Percentiles rank a stretch among this genome's conserved stretches.
These are phyloP conservation scores for Russula brevipes DNA, from an alignment of 768 basidiomycete genomes.

Conservation along the genomic window DNA sequence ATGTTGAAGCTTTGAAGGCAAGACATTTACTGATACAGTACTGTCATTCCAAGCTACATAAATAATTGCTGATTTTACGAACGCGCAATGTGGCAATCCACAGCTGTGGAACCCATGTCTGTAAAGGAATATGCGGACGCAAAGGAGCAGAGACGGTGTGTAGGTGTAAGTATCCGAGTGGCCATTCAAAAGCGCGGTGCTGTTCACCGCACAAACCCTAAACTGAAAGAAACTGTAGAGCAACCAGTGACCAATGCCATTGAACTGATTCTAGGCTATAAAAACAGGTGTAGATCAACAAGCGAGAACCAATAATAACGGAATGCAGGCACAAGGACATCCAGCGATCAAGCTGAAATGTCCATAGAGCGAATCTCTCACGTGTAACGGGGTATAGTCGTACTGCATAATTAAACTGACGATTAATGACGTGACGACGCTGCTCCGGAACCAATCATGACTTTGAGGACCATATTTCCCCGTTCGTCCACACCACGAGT, in stretches of 20 bases:
- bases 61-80: background rate
- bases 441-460: conserved; percentile 57
- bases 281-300: conserved; percentile 11
- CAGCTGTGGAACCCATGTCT: background rate
- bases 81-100: background rate
- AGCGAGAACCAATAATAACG: conserved; percentile 11
- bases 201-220: background rate
- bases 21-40: no score
- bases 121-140: background rate
- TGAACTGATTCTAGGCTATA: conserved; percentile 15
- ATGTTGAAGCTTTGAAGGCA: no score
- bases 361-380: conserved; percentile 2
- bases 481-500: conserved; percentile 69
- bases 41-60: no score
- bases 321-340: conserved; percentile 6
- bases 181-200: background rate
- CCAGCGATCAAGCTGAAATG: background rate
- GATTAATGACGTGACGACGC: conserved; percentile 10
- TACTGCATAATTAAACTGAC: conserved; percentile 12
- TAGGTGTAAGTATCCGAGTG: no score
- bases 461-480: conserved; percentile 83
- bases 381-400: conserved; percentile 21
- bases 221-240: background rate
- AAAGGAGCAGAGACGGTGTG: no score
- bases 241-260: background rate